These are phyloP conservation scores for Lecanicillium sp. DNA, from an alignment of 2,329 filamentous ascomycete genomes.

Conservation along the genomic window DNA sequence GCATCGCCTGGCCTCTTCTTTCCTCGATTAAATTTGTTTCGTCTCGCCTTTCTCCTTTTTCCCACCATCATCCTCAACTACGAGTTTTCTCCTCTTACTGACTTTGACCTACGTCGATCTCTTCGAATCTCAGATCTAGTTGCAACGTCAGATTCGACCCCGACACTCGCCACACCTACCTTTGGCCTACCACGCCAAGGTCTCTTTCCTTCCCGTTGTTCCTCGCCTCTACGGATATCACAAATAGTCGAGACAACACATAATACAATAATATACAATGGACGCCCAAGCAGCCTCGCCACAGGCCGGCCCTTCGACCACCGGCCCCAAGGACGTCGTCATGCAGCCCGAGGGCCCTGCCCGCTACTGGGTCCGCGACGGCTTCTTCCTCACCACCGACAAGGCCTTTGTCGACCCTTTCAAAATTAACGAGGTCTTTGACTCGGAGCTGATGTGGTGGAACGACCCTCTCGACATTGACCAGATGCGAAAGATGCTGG, in stretches of 20 bases:
- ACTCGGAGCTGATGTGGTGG: conserved; percentile 54
- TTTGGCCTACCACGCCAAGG: no score
- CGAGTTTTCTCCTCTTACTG: no score
- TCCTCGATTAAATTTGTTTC: no score
- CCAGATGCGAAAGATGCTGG: conserved; percentile 42
- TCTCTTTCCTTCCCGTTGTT: background rate
- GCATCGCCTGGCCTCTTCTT: no score
- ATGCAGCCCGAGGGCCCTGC: conserved; percentile 22
- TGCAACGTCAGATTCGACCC: no score
- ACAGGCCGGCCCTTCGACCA: conserved; percentile 6
- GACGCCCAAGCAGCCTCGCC: conserved; percentile 2
- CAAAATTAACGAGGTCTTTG: conserved; percentile 48
- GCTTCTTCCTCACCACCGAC: conserved; percentile 56
- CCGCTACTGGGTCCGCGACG: conserved; percentile 41
- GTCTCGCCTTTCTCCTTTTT: no score
- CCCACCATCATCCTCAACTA: no score
- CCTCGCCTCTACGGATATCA: background rate
- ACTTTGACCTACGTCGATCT: no score
- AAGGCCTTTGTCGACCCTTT: conserved; percentile 44
- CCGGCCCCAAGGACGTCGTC: background rate
- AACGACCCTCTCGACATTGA: conserved; percentile 41
- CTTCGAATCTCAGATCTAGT: no score
- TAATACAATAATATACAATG: background rate
- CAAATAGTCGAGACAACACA: no score
- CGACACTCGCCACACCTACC: no score